A percentile compares a stretch with the other conserved stretches of the same genome.
These are phyloP conservation scores for Pachyrhizus erosus DNA, from an alignment of 306 rosid genomes.

Conservation along the genomic window DNA sequence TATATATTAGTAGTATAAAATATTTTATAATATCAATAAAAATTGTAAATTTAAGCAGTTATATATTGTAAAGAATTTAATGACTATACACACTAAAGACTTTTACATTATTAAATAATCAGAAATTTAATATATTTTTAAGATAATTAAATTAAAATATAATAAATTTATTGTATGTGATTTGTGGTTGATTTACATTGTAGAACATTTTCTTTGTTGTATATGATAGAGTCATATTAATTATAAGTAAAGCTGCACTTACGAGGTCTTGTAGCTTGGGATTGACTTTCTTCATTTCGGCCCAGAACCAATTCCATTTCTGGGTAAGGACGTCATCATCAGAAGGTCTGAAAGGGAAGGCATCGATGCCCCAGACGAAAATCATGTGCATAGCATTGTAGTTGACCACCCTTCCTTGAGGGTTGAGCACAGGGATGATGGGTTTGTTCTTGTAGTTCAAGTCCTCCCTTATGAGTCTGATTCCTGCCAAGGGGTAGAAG, in stretches of 20 bases:
- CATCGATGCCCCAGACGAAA: conserved; percentile 56
- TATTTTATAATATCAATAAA: too few species aligned
- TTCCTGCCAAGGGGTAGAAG: conserved; percentile 41
- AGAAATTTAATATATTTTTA: too few species aligned
- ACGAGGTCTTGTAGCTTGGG: conserved; percentile 43
- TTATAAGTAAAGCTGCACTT: conserved; percentile 29
- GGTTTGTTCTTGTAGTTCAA: conserved; percentile 50
- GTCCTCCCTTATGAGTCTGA: conserved; percentile 44
- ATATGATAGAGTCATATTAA: too few species aligned
- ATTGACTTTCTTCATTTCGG: conserved; percentile 45
- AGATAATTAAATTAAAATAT: too few species aligned
- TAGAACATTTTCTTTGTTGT: too few species aligned
- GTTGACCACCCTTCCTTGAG: conserved; percentile 46
- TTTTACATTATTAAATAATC: too few species aligned
- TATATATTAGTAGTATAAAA: too few species aligned
- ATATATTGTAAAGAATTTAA: too few species aligned
- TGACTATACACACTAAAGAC: too few species aligned
- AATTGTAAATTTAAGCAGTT: too few species aligned
- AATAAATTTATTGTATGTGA: too few species aligned
- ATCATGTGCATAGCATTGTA: conserved; percentile 55
- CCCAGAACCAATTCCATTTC: conserved; percentile 61
- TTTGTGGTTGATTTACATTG: too few species aligned
- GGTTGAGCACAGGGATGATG: conserved; percentile 51
- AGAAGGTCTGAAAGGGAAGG: conserved; percentile 51
- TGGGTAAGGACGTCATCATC: conserved; percentile 49